Evolutionary conservation across 768 basidiomycete species (phyloP), one percentile per base, ranked within the genome.

Genomic region (Cystofilobasidium bisporidii): DNA sequence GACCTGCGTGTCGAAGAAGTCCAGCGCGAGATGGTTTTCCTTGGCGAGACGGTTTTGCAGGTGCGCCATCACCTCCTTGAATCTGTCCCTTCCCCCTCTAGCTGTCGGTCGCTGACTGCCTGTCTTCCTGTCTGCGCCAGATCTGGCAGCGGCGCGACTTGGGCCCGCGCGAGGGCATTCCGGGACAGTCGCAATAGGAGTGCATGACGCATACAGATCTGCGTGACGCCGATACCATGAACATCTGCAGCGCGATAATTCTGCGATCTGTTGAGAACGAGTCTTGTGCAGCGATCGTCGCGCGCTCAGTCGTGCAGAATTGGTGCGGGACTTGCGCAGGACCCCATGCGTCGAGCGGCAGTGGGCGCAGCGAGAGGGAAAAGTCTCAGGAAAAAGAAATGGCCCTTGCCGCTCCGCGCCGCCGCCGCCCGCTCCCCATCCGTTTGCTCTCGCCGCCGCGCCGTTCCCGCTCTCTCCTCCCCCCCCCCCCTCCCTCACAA

Each of bases 11-110:
- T 99, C 14, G 88, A 91, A 75, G 93, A 98, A 74, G 88, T 90
- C n/a, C 81, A 91, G 67, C 91, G 89, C 77, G 91, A 96, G 75
- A 92, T 99, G 90, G 94, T 99, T 63, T 92, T 96, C 76, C 80
- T 99, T 41, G 94, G 93, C 32, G 96, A 98, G 77, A 90, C 88
- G n/a, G 87, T 94, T 38, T 79, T 99, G 61, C 96, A 99, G 83
- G 92, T 92, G 63, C 67, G 76, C 64, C n/a, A n/a, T 18, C 11
- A 12, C 36, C 12, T 5, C 36, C 12, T 36, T 36, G 36, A 5
- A 8, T 43, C 20, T 5, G 10, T 43, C 14, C 10, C 24, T 10
- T 32, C 22, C 41, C 20, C 24, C 3, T 26, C 43, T 10, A 6
- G 8, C 15, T 20, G 20, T 43, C 24, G 30, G 14, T 20, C 24